Evolutionary conservation across 768 basidiomycete genomes (phyloP).

Genomic region (Leccinum incarnatum): DNA sequence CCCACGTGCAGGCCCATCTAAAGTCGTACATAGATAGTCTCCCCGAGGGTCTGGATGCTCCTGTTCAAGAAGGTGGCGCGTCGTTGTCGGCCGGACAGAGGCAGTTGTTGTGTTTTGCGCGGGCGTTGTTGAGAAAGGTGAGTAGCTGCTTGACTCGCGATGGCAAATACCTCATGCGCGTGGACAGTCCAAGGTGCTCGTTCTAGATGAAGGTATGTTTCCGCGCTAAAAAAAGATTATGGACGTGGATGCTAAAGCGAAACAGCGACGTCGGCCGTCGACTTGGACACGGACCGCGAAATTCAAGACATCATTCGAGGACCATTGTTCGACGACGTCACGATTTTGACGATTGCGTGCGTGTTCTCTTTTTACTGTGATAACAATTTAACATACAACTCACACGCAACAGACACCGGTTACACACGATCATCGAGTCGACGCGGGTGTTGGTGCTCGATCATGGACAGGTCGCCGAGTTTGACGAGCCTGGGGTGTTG

Average conservation of each 20-base stretch:
- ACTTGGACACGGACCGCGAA: constrained; percentile 84
- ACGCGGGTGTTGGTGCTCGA: constrained; percentile 81
- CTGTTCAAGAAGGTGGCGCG: constrained; percentile 73
- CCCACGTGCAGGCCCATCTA: constrained; percentile 50
- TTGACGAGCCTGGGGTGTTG: constrained; percentile 65
- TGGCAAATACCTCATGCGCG: not conserved
- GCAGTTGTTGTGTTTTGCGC: constrained; percentile 85
- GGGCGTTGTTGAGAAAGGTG: constrained; percentile 78
- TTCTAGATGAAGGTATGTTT: constrained; percentile 81
- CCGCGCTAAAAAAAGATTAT: not conserved
- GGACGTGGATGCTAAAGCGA: not conserved
- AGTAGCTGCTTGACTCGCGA: not conserved
- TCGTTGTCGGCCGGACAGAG: constrained; percentile 84
- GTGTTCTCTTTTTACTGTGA: constrained; percentile 22
- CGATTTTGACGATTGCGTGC: constrained; percentile 85
- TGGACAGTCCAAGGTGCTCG: constrained; percentile 73
- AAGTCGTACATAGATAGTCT: constrained; percentile 66
- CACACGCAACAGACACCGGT: constrained; percentile 51
- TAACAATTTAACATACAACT: not conserved
- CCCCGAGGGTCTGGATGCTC: constrained; percentile 66
- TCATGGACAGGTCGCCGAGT: constrained; percentile 79
- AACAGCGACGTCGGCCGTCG: constrained; percentile 83
- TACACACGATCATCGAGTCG: constrained; percentile 83
- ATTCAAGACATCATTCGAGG: constrained; percentile 88
- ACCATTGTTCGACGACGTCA: constrained; percentile 70